phyloP scores from a whole-genome alignment of 306 rosid genomes.

The Casuarina cunninghamiana region DNA sequence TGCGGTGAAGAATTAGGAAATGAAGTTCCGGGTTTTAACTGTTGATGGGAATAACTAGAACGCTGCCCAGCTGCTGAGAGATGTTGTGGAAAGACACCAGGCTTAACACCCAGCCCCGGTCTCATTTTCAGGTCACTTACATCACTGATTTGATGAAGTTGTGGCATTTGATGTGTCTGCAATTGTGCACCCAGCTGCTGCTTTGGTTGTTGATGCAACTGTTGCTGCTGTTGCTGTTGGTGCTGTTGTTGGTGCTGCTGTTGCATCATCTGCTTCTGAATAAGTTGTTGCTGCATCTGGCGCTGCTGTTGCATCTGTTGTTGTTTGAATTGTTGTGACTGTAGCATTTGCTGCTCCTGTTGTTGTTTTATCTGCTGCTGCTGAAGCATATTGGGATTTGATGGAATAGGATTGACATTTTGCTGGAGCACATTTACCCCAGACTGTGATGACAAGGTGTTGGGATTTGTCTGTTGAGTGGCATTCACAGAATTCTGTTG shows the following conservation, averaged over 20 bases:
- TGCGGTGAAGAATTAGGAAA: conserved; percentile 73
- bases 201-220: conserved; percentile 60
- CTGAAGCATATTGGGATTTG: conserved; percentile 64
- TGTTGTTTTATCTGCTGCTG: conserved; percentile 68
- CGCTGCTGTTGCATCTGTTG: conserved; percentile 50
- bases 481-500: conserved; percentile 68
- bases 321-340: conserved; percentile 52
- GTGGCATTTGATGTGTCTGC: conserved; percentile 66
- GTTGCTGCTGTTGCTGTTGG: conserved; percentile 49
- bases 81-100: conserved; percentile 77
- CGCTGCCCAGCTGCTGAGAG: conserved; percentile 59
- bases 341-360: conserved; percentile 63
- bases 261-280: conserved; percentile 50
- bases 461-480: conserved; percentile 63
- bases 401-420: conserved; percentile 54
- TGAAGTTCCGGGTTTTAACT: conserved; percentile 60
- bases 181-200: conserved; percentile 65
- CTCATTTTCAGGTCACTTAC: conserved; percentile 66
- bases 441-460: conserved; percentile 57
- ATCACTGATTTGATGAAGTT: conserved; percentile 71
- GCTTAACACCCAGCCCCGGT: conserved; percentile 61
- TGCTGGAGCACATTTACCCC: conserved; percentile 61
- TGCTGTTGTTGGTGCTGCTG: conserved; percentile 25
- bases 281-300: conserved; percentile 35
- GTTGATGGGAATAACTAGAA: conserved; percentile 68